Base-by-base conservation (phyloP, 2,329 filamentous ascomycete genomes). In the Taxawa tesnikishii region DNA sequence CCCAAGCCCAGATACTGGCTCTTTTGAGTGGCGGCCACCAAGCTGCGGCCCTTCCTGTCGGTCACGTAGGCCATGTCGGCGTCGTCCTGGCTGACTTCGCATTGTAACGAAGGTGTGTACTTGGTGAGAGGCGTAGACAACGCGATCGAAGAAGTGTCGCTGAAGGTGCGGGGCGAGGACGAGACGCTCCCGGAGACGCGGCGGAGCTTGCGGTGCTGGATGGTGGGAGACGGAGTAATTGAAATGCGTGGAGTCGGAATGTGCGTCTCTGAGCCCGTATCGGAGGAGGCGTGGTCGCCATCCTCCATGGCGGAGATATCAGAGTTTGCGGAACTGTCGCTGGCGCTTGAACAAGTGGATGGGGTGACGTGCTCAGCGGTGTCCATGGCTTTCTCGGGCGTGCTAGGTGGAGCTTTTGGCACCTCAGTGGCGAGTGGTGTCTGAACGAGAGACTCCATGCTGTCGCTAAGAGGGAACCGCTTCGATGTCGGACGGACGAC, bases 81-180 rank as follows among this genome's bases (percentile, higher is more conserved):
- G n/a, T n/a, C n/a, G n/a, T n/a, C n/a, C n/a, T n/a, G n/a, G n/a
- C n/a, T n/a, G n/a, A n/a, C n/a, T n/a, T n/a, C n/a, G n/a, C n/a
- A n/a, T n/a, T n/a, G n/a, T n/a, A n/a, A n/a, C n/a, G n/a, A 14
- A 13, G 28, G 19, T 3, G 31, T 31, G 28, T 35, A 35, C 5
- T 26, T 33, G 2, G 35, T 29, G 26, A 27, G 27, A 3, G 28
- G 32, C 3, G 43, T 47, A 0, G 48, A 48, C 9, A 53, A 36
- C 31, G 49, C 52, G 38, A 52, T 42, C 2, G 50, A 49, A 2
- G 50, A 54, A 7, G 39, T 43, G 7, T 41, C 47, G 2, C 48
- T 49, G 6, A 47, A 47, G 4, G 45, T 40, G 15, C 45, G 40
- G 13, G 39, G 43, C 2, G 47, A 44, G 8, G 48, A 45, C 21